Evolutionary conservation across 2,329 filamentous ascomycete genomes (phyloP).

Genomic region (Allantophomopsis lycopodina): DNA sequence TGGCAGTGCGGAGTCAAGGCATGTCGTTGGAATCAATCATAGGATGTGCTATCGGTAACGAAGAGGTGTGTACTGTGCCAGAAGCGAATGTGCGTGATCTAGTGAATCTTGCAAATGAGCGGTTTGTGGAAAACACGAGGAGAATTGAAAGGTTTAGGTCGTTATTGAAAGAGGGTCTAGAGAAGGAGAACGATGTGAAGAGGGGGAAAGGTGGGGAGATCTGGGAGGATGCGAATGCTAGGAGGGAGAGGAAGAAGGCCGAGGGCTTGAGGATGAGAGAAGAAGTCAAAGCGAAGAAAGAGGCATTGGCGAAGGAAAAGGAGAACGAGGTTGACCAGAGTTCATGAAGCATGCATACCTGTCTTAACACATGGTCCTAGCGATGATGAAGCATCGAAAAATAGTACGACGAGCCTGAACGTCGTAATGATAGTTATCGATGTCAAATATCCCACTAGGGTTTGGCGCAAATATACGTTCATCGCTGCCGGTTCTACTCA

Average conservation of each 20-base stretch:
- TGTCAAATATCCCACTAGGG: no score
- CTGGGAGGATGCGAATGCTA: slow-evolving; percentile 39
- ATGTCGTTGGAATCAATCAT: slow-evolving; percentile 72
- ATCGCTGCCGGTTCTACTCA: no score
- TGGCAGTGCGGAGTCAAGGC: slow-evolving; percentile 75
- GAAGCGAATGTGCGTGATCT: slow-evolving; percentile 55
- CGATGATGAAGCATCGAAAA: no score
- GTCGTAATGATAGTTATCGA: no score
- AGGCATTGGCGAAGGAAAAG: not conserved
- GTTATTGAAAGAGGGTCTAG: slow-evolving; percentile 17
- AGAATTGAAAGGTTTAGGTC: slow-evolving; percentile 51
- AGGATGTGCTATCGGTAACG: slow-evolving; percentile 32
- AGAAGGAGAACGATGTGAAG: slow-evolving; percentile 4
- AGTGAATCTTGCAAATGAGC: slow-evolving; percentile 57
- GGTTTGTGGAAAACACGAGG: slow-evolving; percentile 56
- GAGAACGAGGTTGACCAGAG: no score
- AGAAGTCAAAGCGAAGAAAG: slow-evolving; percentile 3
- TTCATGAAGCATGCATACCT: no score
- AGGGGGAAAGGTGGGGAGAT: slow-evolving; percentile 22
- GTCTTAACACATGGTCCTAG: no score
- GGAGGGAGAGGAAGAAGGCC: slow-evolving; percentile 39
- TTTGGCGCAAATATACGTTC: no score
- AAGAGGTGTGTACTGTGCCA: slow-evolving; percentile 42
- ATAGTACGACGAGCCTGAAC: no score
- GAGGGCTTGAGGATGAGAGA: slow-evolving; percentile 40